Conservation (phyloP, 192 early-diverging fungal genomes). For the Coemansia sp. region DNA sequence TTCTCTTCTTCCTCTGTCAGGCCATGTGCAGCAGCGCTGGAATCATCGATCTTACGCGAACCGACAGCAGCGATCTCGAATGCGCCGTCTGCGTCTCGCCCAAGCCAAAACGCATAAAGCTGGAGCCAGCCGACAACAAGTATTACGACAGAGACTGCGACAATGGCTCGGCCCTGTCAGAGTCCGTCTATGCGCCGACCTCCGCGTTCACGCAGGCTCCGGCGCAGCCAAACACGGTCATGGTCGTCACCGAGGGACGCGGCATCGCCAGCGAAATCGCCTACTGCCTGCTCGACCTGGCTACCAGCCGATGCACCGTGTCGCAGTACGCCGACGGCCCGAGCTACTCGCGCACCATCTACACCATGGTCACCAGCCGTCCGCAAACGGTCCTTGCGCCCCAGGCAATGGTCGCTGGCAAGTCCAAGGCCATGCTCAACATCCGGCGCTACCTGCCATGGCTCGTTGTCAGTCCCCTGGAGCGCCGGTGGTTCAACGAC, state of each 20-base stretch:
- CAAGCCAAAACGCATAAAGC: background rate
- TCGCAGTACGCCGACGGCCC: constrained; percentile 46
- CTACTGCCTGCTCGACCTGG: constrained; percentile 35
- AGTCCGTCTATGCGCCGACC: constrained; percentile 23
- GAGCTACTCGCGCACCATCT: constrained; percentile 49
- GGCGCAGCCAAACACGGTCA: constrained; percentile 20
- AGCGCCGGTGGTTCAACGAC: constrained; percentile 34
- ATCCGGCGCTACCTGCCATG: constrained; percentile 50
- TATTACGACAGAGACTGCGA: constrained; percentile 7
- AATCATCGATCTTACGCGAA: background rate
- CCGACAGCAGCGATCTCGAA: background rate
- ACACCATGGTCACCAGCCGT: constrained; percentile 27
- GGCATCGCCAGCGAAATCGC: constrained; percentile 45
- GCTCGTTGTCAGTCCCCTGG: constrained; percentile 24
- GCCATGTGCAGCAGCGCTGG: background rate
- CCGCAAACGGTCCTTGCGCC: constrained; percentile 44
- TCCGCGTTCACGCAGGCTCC: constrained; percentile 34
- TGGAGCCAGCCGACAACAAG: constrained; percentile 9
- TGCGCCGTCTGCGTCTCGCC: too few relatives aligned
- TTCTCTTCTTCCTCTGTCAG: too few relatives aligned
- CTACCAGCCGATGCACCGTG: constrained; percentile 31
- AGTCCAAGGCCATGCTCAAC: constrained; percentile 43
- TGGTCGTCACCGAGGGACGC: constrained; percentile 46
- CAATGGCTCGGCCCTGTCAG: constrained; percentile 6
- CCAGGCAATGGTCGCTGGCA: constrained; percentile 34